Conservation (phyloP, 2,329 filamentous ascomycete genomes). For the Geoglossum cookeanum region DNA sequence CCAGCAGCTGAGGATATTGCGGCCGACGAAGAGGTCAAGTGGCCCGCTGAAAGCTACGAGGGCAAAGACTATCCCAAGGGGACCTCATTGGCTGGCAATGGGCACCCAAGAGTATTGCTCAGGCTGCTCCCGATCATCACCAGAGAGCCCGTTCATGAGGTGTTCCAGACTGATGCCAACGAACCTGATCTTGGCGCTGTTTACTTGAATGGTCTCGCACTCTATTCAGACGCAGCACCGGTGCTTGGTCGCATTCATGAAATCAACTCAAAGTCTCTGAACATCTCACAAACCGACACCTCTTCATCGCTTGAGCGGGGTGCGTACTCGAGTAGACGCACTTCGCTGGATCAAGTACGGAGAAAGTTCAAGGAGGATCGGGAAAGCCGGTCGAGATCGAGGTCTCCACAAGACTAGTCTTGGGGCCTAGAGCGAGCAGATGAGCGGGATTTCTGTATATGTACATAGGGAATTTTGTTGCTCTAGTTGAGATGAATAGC, state of each 20-base stretch:
- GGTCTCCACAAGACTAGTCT: not conserved
- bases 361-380: not conserved
- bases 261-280: constrained; percentile 11
- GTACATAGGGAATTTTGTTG: not conserved
- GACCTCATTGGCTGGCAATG: constrained; percentile 10
- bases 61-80: constrained; percentile 6
- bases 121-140: constrained; percentile 32
- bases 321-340: not conserved
- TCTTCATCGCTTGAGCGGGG: not conserved
- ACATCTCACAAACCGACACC: not conserved
- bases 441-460: not conserved
- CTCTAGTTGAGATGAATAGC: not conserved
- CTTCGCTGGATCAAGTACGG: not conserved
- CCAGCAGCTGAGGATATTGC: constrained; percentile 18
- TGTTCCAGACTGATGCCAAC: constrained; percentile 24
- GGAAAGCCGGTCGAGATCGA: not conserved
- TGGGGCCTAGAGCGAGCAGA: no score
- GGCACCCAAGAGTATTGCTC: constrained; percentile 25
- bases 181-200: constrained; percentile 26
- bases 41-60: constrained; percentile 16
- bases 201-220: constrained; percentile 29
- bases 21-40: constrained; percentile 18
- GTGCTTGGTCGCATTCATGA: constrained; percentile 23
- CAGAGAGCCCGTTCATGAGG: constrained; percentile 30
- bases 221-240: constrained; percentile 29